These are phyloP conservation scores for Mycena rebaudengoi DNA, from an alignment of 768 basidiomycete genomes.

Conservation along the genomic window DNA sequence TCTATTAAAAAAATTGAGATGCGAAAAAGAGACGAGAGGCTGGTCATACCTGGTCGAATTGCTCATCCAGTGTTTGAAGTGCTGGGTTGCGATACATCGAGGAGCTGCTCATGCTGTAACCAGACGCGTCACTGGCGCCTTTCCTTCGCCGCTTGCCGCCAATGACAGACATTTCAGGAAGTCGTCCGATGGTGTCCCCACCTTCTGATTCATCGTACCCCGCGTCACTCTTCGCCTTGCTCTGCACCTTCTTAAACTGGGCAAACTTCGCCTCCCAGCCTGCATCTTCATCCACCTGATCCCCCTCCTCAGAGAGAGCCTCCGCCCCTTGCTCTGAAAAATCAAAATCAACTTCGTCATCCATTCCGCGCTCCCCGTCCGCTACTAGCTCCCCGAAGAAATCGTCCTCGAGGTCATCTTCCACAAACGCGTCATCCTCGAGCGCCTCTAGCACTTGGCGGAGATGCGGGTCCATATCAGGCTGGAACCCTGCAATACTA, in stretches of 20 bases:
- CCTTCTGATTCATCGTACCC: slow-evolving; percentile 69
- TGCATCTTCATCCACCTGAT: slow-evolving; percentile 39
- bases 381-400: slow-evolving; percentile 79
- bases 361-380: slow-evolving; percentile 71
- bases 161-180: slow-evolving; percentile 79
- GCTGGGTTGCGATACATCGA: slow-evolving; percentile 95
- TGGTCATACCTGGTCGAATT: slow-evolving; percentile 85
- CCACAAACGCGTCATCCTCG: slow-evolving; percentile 95
- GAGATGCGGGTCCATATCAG: slow-evolving; percentile 96
- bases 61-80: slow-evolving; percentile 87
- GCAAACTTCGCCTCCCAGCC: slow-evolving; percentile 85
- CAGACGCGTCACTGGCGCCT: slow-evolving; percentile 85
- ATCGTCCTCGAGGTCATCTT: slow-evolving; percentile 75
- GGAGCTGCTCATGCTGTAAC: slow-evolving; percentile 97
- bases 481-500: slow-evolving; percentile 89
- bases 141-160: slow-evolving; percentile 79
- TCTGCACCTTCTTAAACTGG: slow-evolving; percentile 72
- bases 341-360: slow-evolving; percentile 71
- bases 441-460: slow-evolving; percentile 93
- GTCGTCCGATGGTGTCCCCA: slow-evolving; percentile 80
- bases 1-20: slow-evolving; percentile 39
- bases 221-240: slow-evolving; percentile 53
- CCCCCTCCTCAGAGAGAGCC: slow-evolving; percentile 39
- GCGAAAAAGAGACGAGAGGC: background rate
- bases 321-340: slow-evolving; percentile 67